Percentiles rank a stretch among this genome's conserved stretches.
phyloP scores from a whole-genome alignment of 78 protist species.

The Speleostelium caveatum region DNA sequence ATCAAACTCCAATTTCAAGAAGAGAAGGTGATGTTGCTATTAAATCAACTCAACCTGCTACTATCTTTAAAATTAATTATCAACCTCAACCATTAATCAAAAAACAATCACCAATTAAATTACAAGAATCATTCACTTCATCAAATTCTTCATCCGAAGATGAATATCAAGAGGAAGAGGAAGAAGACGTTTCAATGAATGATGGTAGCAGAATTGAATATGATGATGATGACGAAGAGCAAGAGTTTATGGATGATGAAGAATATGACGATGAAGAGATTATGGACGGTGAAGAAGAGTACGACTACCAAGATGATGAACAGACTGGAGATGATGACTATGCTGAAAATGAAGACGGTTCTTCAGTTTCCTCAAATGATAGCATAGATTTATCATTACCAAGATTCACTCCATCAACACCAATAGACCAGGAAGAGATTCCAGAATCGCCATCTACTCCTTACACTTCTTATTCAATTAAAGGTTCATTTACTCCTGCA shows the following conservation, averaged over 20 bases:
- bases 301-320: not conserved
- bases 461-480: not conserved
- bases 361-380: not conserved
- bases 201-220: too few species aligned
- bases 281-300: not conserved
- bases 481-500: not conserved
- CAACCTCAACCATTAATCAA: not conserved
- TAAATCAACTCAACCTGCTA: not conserved
- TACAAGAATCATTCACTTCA: not conserved
- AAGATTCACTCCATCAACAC: not conserved
- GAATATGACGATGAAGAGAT: not conserved
- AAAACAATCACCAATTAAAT: not conserved
- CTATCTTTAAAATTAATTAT: slow-evolving; percentile 1
- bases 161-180: too few species aligned
- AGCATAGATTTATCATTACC: not conserved
- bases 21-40: not conserved
- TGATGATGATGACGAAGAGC: not conserved
- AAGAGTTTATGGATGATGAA: not conserved
- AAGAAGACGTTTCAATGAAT: too few species aligned
- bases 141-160: not conserved
- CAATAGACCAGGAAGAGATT: not conserved
- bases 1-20: not conserved
- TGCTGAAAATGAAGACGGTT: too few species aligned
- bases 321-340: not conserved
- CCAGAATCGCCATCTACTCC: not conserved